These are phyloP conservation scores for Mollisia scopiformis DNA, from an alignment of 2,329 filamentous ascomycete species.

Conservation along the genomic window DNA sequence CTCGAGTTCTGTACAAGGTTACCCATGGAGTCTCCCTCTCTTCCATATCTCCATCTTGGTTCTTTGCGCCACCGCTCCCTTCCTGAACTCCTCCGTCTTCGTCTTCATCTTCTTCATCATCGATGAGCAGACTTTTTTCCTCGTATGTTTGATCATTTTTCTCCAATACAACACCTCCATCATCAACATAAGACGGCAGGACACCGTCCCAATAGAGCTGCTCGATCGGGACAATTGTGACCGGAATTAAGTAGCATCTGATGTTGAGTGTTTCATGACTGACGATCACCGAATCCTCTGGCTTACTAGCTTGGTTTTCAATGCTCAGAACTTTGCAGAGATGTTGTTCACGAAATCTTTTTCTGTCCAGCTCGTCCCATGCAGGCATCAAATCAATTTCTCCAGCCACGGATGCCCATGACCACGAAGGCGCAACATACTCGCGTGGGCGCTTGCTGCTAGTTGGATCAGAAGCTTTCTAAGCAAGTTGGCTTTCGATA, in stretches of 20 bases:
- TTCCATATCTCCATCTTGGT: background rate
- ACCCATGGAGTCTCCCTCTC: background rate
- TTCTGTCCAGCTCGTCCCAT: background rate
- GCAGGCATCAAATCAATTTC: background rate
- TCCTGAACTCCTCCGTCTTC: background rate
- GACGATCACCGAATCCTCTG: background rate
- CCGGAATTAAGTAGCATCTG: background rate
- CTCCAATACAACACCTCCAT: background rate
- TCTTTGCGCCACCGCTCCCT: background rate
- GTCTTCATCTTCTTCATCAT: background rate
- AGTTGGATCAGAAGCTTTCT: background rate
- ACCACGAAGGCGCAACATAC: background rate
- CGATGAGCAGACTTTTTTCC: background rate
- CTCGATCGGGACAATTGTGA: background rate
- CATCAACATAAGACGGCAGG: background rate
- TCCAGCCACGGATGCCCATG: background rate
- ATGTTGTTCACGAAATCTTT: background rate
- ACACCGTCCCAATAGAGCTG: background rate
- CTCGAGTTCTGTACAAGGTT: background rate
- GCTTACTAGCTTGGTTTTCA: background rate
- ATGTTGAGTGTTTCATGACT: background rate
- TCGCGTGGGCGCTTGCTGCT: background rate
- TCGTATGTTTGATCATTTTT: background rate
- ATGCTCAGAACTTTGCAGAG: background rate
- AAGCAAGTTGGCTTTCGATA: constrained; percentile 1